These are phyloP conservation scores for Clarireedia monteithiana DNA, from an alignment of 2,329 filamentous ascomycete genomes.

Conservation along the genomic window DNA sequence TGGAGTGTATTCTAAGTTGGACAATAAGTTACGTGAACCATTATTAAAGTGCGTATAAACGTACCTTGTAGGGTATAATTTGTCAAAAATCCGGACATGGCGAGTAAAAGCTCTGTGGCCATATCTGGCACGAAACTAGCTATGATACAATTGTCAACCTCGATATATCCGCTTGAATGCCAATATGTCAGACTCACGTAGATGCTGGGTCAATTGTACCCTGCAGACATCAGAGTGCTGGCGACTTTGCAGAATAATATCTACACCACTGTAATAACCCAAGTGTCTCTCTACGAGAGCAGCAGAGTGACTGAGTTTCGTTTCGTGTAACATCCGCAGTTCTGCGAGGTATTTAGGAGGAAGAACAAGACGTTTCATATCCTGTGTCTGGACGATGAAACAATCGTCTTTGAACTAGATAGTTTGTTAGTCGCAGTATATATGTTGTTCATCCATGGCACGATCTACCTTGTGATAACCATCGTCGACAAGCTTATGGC, in stretches of 20 bases:
- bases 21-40: neutral
- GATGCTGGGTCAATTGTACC: constrained; percentile 1
- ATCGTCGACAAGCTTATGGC: neutral
- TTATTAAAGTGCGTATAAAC: neutral
- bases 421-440: neutral
- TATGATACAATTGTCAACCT: too few species aligned
- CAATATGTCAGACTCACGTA: too few species aligned
- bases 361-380: neutral
- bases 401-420: neutral
- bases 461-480: neutral
- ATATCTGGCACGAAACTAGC: neutral
- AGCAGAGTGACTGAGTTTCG: constrained; percentile 1
- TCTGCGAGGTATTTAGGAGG: neutral
- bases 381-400: neutral
- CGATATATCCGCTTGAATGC: too few species aligned
- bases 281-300: constrained; percentile 1
- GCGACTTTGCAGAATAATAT: neutral
- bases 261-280: neutral
- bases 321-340: neutral
- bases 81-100: neutral
- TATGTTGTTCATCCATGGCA: neutral
- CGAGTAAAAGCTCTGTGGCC: neutral
- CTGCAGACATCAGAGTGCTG: constrained; percentile 1
- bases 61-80: neutral
- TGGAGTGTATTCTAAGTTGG: neutral